Evolutionary conservation across 352 stramenopile genomes (phyloP), one percentile per base, ranked within the genome.

Genomic region (Phytophthora sp.): DNA sequence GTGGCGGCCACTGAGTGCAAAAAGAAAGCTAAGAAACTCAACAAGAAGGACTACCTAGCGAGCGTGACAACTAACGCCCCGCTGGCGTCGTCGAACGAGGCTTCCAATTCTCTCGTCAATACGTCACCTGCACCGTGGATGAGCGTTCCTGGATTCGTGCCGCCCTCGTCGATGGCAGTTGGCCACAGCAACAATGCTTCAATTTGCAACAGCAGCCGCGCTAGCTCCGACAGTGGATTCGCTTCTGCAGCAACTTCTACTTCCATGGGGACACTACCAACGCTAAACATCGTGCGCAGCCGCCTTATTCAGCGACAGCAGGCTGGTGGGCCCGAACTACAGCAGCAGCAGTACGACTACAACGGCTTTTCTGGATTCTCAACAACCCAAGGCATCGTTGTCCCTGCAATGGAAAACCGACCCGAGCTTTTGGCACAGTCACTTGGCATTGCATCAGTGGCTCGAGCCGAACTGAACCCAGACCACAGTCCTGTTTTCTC

Each of bases 21-120:
- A 57, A 91, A 91, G 72, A 91, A 89, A 58, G 81, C 77, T 33
- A 91, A 89, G 67, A 88, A 88, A 69, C 60, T 82, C 31, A 68
- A 77, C 59, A 84, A 82, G 53, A 85, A 80, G 41, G 60, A 76
- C 31, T 84, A 80, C 23, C 30, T 74, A 31, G 53, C 62, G 9
- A 74, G 31, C 23, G 18, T 69, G 4, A 66, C 69, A 29, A 69
- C 74, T 23, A 50, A 79, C 27, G 46, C 51, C 18, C 55, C 65
- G 5, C 21, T 75, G 27, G n/a, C 67, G 27, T 67, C 58, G 6
- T 57, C 73, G 7, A 74, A 38, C 11, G 57, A 78, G 20, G 26
- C 35, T 8, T 58, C 57, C 29, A 70, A 42, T 18, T 63, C 57
- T 6, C 42, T 56, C 26, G n/a, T 63, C 2, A 61, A 54, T 30